These are phyloP conservation scores for Ceratobasidium theobromae DNA, from an alignment of 1,284 basidiomycete species.

Conservation along the genomic window DNA sequence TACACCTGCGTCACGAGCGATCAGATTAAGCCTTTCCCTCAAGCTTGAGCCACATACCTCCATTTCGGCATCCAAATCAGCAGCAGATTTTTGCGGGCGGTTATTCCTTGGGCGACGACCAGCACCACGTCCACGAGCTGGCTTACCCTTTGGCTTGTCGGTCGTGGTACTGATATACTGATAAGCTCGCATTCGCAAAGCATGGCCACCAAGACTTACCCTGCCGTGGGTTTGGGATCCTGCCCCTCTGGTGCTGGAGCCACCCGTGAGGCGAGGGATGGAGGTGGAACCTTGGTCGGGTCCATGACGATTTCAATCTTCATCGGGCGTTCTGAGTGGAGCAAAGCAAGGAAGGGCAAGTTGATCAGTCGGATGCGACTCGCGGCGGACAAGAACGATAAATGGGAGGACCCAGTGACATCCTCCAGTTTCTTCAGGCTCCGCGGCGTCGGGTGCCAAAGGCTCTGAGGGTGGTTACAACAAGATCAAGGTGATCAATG, in stretches of 20 bases:
- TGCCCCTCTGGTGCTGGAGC: constrained; percentile 52
- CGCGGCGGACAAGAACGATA: constrained; percentile 7
- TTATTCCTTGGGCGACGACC: constrained; percentile 44
- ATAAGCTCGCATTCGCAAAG: constrained; percentile 40
- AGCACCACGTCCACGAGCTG: constrained; percentile 53
- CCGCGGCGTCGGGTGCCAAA: background rate
- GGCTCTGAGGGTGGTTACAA: background rate
- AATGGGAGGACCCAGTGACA: background rate
- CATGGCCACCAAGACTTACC: constrained; percentile 37
- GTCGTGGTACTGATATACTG: constrained; percentile 37
- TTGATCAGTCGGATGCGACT: constrained; percentile 31
- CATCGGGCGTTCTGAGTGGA: constrained; percentile 84
- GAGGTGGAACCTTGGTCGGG: constrained; percentile 69
- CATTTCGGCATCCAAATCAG: constrained; percentile 65
- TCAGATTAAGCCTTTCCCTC: background rate
- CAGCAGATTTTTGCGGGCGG: constrained; percentile 53
- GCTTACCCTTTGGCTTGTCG: constrained; percentile 36
- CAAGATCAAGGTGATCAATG: background rate
- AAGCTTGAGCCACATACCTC: constrained; percentile 51
- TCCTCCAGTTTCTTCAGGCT: constrained; percentile 14
- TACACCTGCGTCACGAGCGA: background rate
- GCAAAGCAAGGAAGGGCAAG: constrained; percentile 48
- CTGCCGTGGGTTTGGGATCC: constrained; percentile 40
- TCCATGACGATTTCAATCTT: constrained; percentile 97
- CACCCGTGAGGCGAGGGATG: constrained; percentile 57